Evolutionary conservation across 2,329 filamentous ascomycete species (phyloP), one percentile per base, ranked within the genome.

Genomic region (Xylariaceae sp.): DNA sequence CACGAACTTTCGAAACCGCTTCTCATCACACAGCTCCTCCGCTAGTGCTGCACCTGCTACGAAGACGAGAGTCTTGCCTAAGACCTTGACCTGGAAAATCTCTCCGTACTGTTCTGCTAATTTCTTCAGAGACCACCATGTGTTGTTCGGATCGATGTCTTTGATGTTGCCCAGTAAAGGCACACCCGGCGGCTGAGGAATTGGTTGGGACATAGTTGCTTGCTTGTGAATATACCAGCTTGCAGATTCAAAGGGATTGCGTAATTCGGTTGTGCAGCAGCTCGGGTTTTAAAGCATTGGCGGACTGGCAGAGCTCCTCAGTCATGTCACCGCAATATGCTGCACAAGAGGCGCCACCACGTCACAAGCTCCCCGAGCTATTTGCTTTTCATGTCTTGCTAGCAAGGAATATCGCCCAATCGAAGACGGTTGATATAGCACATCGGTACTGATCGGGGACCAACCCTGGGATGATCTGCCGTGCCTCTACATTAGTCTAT

Each of bases 1-100:
- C 1, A 84, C 80, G 59, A 74, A 82, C 64, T 84, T 84, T 53
- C 80, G 78, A 68, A 83, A 84, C 0, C 81, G 77, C 64, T 74
- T 78, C 73, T 83, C 72, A 66, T 84, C 80, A 64, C 80, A 83
- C 2, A 79, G 47, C 54, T 79, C 77, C 57, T 77, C 75, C 8
- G 74, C 75, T 2, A 79, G 67, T 0, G 75, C 73, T 4, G 73
- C 75, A 47, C 72, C 71, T 1, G 75, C 75, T 1, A 78, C 73
- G 58, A 79, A 78, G 34, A 79, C 75, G 49, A 76, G 61, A 7
- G 74, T 68, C 21, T 75, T 68, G 9, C 74, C 74, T 2, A 78
- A 64, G 5, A 76, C 71, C 24, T 71, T 77, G 66, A 78, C 73
- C 66, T 78, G 74, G 67, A 77, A 78, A 57, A 78, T 78, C 58